phyloP scores from a whole-genome alignment of 306 rosid species.

The Pyrus betulifolia region DNA sequence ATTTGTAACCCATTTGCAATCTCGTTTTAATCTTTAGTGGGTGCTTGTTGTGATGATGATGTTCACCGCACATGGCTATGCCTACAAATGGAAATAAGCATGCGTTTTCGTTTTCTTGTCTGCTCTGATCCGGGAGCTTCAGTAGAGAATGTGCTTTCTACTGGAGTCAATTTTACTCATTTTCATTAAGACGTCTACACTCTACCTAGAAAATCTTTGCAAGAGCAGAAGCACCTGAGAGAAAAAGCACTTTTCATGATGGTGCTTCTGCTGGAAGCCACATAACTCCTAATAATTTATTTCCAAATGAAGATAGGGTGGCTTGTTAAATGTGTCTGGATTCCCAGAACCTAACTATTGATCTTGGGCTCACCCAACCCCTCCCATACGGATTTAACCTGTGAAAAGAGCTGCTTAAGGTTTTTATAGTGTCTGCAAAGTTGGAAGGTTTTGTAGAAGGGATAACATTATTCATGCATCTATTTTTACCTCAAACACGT shows the following conservation, averaged over 20 bases:
- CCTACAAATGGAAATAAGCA: not conserved
- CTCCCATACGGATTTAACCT: not conserved
- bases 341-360: not conserved
- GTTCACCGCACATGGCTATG: constrained; percentile 1
- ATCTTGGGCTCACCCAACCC: not conserved
- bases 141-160: not conserved
- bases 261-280: not conserved
- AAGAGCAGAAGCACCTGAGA: not conserved
- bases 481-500: too few species aligned
- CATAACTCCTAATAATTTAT: not conserved
- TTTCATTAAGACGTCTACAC: not conserved
- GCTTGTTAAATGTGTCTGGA: not conserved
- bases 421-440: not conserved
- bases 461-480: too few species aligned
- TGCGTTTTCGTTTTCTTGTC: not conserved
- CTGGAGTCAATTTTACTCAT: not conserved
- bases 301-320: not conserved
- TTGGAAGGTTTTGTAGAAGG: not conserved
- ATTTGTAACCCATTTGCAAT: too few species aligned
- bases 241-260: not conserved
- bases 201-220: not conserved
- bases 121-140: not conserved
- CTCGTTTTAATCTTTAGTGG: not conserved
- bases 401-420: not conserved
- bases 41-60: not conserved